Evolutionary conservation across 2,329 filamentous ascomycete species (phyloP).

Genomic region (Clarireedia homoeocarpa): DNA sequence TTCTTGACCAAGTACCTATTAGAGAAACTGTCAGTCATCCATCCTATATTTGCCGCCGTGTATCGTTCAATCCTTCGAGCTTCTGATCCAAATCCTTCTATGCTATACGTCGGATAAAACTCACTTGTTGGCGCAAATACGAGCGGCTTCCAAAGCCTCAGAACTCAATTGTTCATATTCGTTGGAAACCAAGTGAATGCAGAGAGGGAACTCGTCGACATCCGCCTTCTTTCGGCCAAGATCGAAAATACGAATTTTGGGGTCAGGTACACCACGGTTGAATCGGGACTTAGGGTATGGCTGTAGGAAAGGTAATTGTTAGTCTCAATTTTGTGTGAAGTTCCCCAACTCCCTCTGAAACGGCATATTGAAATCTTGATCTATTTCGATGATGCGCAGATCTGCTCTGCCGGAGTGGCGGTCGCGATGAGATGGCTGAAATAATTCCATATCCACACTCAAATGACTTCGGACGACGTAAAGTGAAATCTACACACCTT

Average conservation of each 20-base stretch:
- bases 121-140: slow-evolving; percentile 99
- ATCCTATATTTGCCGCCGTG: neutral
- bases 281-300: slow-evolving; percentile 99
- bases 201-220: slow-evolving; percentile 99
- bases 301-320: slow-evolving; percentile 36
- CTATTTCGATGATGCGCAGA: neutral
- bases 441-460: slow-evolving; percentile 6
- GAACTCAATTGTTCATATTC: slow-evolving; percentile 99
- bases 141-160: slow-evolving; percentile 97
- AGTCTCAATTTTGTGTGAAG: slow-evolving; percentile 9
- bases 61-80: neutral
- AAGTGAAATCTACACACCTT: slow-evolving; percentile 59
- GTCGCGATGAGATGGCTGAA: neutral
- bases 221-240: slow-evolving; percentile 96
- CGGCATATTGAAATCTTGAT: neutral
- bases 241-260: slow-evolving; percentile 91
- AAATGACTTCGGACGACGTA: slow-evolving; percentile 1
- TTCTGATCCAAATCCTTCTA: neutral
- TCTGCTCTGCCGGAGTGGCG: slow-evolving; percentile 4
- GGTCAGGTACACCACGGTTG: slow-evolving; percentile 95
- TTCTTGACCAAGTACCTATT: slow-evolving; percentile 56
- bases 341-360: neutral
- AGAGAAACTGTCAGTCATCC: neutral
- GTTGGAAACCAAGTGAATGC: slow-evolving; percentile 99
- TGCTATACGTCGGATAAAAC: slow-evolving; percentile 12